A percentile compares a stretch with the other conserved stretches of the same genome.
Conservation (phyloP, 2,329 filamentous ascomycete genomes). For the Colletotrichum navitas region DNA sequence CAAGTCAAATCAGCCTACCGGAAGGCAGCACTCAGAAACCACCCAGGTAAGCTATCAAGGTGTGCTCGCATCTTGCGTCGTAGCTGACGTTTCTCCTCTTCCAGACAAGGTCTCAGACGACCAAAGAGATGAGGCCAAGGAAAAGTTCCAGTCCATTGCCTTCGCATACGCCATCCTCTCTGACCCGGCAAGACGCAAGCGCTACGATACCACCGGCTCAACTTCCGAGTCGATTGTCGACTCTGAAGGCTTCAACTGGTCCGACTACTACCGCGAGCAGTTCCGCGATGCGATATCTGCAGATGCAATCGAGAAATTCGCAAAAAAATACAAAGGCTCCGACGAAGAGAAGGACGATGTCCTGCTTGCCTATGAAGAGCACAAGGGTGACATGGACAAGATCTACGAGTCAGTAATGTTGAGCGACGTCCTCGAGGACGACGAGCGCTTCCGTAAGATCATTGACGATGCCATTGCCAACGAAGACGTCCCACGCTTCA, state of each 20-base stretch:
- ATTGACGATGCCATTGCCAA: slow-evolving; percentile 84
- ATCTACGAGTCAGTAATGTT: slow-evolving; percentile 90
- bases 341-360: slow-evolving; percentile 87
- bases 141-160: slow-evolving; percentile 88
- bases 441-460: slow-evolving; percentile 83
- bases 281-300: slow-evolving; percentile 81
- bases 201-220: slow-evolving; percentile 91
- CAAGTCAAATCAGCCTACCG: slow-evolving; percentile 93
- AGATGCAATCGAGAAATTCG: slow-evolving; percentile 81
- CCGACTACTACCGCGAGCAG: slow-evolving; percentile 87
- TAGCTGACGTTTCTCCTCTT: neutral
- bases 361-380: slow-evolving; percentile 78
- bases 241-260: slow-evolving; percentile 88
- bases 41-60: slow-evolving; percentile 73
- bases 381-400: slow-evolving; percentile 79
- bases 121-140: slow-evolving; percentile 79
- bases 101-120: slow-evolving; percentile 81
- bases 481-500: slow-evolving; percentile 75
- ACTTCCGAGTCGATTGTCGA: slow-evolving; percentile 86
- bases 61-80: neutral
- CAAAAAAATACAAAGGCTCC: slow-evolving; percentile 83
- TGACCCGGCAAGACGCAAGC: slow-evolving; percentile 81
- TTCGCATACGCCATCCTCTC: slow-evolving; percentile 96
- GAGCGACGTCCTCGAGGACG: slow-evolving; percentile 85
- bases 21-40: slow-evolving; percentile 87